Percentiles rank a stretch among this genome's conserved stretches.
phyloP scores from a whole-genome alignment of 768 basidiomycete species.

The Leccinellum luteum region DNA sequence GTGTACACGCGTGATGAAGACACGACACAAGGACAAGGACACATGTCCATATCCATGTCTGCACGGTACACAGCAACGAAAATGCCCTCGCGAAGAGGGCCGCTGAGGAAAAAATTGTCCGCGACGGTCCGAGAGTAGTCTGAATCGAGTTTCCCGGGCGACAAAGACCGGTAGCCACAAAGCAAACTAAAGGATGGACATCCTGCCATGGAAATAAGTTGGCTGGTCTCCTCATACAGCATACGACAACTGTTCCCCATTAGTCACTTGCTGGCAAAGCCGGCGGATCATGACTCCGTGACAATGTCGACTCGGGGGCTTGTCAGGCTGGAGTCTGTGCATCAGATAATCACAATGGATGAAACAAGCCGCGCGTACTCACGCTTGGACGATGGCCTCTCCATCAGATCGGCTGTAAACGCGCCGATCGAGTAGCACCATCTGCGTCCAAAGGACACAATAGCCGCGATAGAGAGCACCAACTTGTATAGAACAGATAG shows the following conservation, averaged over 20 bases:
- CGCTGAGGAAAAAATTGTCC: neutral
- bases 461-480: conserved; percentile 19
- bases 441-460: conserved; percentile 11
- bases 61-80: too few species aligned
- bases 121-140: conserved; percentile 31
- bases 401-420: too few species aligned
- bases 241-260: too few species aligned
- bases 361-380: too few species aligned
- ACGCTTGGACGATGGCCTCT: too few species aligned
- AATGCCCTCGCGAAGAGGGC: conserved; percentile 17
- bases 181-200: conserved; percentile 27
- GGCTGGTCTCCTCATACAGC: conserved; percentile 15
- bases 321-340: too few species aligned
- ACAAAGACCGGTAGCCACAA: conserved; percentile 19
- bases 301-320: too few species aligned
- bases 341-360: too few species aligned
- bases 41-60: too few species aligned
- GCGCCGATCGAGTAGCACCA: too few species aligned
- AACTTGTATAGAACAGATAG: neutral
- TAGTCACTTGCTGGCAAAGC: neutral
- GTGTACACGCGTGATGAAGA: neutral
- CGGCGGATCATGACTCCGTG: neutral
- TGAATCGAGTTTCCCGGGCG: conserved; percentile 32
- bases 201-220: neutral
- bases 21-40: neutral